Conservation (phyloP, 2,329 filamentous ascomycete genomes). For the Macrophomina pseudophaseolina region DNA sequence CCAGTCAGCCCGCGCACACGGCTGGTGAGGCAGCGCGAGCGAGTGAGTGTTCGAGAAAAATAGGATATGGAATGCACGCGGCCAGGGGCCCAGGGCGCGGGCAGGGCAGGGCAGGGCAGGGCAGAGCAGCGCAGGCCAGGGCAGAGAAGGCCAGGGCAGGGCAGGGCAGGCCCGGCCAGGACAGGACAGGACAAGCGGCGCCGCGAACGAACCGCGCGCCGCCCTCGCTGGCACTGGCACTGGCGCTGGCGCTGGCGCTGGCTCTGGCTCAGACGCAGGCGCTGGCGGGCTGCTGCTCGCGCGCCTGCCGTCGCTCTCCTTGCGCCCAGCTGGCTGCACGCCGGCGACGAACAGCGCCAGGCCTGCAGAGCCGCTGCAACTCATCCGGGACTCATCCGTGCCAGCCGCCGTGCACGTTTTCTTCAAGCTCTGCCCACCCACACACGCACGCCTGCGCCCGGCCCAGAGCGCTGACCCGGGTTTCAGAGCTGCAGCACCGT, state of each 20-base stretch:
- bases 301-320: conserved; percentile 12
- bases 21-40: not conserved
- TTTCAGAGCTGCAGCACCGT: conserved; percentile 27
- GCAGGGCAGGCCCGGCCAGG: not conserved
- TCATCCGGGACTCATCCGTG: conserved; percentile 8
- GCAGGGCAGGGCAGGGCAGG: not conserved
- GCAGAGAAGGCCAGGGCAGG: not conserved
- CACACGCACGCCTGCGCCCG: not conserved
- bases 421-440: conserved; percentile 22
- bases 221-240: not conserved
- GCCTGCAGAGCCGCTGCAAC: conserved; percentile 20
- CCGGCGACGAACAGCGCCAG: not conserved
- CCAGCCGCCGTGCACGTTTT: conserved; percentile 21
- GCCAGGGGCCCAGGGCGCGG: conserved; percentile 6
- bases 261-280: not conserved
- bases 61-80: not conserved
- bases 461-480: conserved; percentile 23
- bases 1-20: not conserved
- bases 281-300: not conserved
- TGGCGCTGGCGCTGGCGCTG: not conserved
- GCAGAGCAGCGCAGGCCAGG: not conserved
- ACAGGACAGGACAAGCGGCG: not conserved
- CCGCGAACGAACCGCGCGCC: not conserved
- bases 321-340: not conserved
- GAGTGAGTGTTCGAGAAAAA: conserved; percentile 5